Evolutionary conservation across 768 basidiomycete species (phyloP).

Genomic region (Strobilomyces echinocephalus): DNA sequence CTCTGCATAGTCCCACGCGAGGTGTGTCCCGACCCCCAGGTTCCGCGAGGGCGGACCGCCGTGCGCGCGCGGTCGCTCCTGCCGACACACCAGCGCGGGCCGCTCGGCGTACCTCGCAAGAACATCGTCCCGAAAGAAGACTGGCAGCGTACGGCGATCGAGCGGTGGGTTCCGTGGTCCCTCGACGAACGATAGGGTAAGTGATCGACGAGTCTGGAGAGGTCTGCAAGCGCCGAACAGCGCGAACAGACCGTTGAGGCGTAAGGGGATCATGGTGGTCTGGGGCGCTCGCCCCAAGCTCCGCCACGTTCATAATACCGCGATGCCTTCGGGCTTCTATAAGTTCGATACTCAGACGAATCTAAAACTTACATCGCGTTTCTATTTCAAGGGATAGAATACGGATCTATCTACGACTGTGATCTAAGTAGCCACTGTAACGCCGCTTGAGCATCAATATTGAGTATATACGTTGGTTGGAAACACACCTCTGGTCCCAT

Average conservation of each 20-base stretch:
- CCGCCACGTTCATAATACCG: too few species aligned
- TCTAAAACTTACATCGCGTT: too few species aligned
- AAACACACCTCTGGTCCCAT: too few species aligned
- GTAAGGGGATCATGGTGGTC: too few species aligned
- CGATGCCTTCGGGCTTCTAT: too few species aligned
- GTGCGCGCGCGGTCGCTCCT: conserved; percentile 53
- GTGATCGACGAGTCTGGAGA: background rate
- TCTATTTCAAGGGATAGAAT: too few species aligned
- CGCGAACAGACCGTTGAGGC: background rate
- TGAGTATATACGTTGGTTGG: too few species aligned
- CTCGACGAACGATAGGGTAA: conserved; percentile 48
- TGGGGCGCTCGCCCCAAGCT: too few species aligned
- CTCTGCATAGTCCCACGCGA: conserved; percentile 73
- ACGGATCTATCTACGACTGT: too few species aligned
- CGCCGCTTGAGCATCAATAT: too few species aligned
- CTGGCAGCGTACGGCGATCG: conserved; percentile 49
- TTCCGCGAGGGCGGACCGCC: conserved; percentile 57
- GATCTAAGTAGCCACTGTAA: too few species aligned
- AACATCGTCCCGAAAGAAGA: conserved; percentile 58
- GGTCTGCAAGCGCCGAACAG: conserved; percentile 6
- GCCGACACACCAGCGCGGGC: conserved; percentile 61
- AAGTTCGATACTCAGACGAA: too few species aligned
- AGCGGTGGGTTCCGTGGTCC: conserved; percentile 57
- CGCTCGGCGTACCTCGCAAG: conserved; percentile 43
- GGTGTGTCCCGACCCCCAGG: conserved; percentile 42